phyloP scores from a whole-genome alignment of 2,329 filamentous ascomycete genomes.

The Aspergillus niger region DNA sequence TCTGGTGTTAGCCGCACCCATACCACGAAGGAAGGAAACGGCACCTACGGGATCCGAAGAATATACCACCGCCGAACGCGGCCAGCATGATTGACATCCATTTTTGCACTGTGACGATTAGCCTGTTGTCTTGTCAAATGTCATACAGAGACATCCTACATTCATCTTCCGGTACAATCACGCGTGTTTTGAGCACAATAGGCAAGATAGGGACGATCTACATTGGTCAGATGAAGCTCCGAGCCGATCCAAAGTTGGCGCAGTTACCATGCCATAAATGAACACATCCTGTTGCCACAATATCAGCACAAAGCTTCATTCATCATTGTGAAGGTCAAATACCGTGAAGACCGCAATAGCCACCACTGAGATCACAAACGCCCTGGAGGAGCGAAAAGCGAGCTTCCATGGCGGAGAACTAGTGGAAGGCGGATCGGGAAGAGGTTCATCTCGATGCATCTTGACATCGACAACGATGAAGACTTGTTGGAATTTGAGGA shows the following conservation, averaged over 20 bases:
- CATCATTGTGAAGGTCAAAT: background rate
- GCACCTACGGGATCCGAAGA: conserved; percentile 45
- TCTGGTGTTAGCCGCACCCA: background rate
- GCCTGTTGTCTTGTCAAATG: background rate
- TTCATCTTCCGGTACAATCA: conserved; percentile 39
- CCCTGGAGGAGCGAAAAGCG: conserved; percentile 41
- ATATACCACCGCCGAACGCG: conserved; percentile 68
- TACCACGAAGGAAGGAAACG: background rate
- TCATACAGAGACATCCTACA: conserved; percentile 38
- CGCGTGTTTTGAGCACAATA: conserved; percentile 55
- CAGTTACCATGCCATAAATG: conserved; percentile 41
- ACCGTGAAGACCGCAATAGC: conserved; percentile 47
- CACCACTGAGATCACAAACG: conserved; percentile 42
- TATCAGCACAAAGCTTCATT: background rate
- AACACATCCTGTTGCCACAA: conserved; percentile 39
- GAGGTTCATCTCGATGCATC: background rate
- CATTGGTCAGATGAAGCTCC: background rate
- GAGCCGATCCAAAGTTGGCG: background rate
- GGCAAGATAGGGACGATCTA: conserved; percentile 70
- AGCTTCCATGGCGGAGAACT: conserved; percentile 24
- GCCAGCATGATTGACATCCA: conserved; percentile 72
- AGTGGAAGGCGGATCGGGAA: background rate
- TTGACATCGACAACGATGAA: background rate
- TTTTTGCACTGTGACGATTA: conserved; percentile 54
- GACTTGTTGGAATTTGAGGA: background rate